phyloP scores from a whole-genome alignment of 129 eudicot species.

The Solidago caesia region DNA sequence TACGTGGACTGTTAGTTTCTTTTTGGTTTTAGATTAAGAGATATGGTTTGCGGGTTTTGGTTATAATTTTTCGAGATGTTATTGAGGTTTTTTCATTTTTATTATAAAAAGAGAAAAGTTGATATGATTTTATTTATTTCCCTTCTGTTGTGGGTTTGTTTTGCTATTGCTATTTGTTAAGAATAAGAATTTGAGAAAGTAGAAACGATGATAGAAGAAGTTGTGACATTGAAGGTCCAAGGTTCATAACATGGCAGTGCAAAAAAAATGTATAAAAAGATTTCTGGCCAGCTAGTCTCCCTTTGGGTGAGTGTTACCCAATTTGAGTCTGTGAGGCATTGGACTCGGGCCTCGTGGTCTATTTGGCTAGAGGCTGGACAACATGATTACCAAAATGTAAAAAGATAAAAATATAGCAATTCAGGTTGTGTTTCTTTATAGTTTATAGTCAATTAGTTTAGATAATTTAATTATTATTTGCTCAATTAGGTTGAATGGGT shows the following conservation, averaged over 20 bases:
- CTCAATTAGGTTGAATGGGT: not conserved
- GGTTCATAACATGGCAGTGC: no score
- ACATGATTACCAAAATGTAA: not conserved
- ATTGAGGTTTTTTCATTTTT: not conserved
- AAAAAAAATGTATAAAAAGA: not conserved
- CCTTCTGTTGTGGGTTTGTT: conserved; percentile 15
- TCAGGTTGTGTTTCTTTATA: not conserved
- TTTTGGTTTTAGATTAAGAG: conserved; percentile 5
- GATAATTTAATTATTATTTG: not conserved
- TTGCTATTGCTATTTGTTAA: not conserved
- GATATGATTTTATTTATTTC: conserved; percentile 4
- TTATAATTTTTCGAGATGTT: not conserved
- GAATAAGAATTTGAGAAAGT: no score
- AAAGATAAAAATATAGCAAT: not conserved
- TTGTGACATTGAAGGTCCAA: no score
- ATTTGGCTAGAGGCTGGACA: no score
- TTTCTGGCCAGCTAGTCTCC: no score
- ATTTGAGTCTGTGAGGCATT: no score
- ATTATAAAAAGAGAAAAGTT: not conserved
- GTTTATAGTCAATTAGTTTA: not conserved
- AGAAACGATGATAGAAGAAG: no score
- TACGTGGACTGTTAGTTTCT: conserved; percentile 6
- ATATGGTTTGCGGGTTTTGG: conserved; percentile 14
- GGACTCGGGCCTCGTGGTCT: no score
- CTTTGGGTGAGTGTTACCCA: no score